Conservation (phyloP, 371 early-diverging fungal species). For the Fennellomyces sp. region DNA sequence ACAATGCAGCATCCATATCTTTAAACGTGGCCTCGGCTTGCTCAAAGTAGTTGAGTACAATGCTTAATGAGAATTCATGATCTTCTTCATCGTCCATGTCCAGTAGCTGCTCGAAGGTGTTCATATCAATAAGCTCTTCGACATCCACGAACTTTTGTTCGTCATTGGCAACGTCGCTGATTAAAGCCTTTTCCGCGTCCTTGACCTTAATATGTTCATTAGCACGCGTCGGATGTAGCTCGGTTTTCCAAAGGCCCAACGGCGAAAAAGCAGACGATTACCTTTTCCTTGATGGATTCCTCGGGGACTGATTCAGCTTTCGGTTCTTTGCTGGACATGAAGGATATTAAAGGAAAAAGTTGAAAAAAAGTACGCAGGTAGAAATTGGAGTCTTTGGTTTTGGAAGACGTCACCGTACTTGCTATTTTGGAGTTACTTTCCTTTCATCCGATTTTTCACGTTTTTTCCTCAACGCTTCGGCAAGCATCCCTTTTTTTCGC, state of each 20-base stretch:
- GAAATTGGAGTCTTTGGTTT: too few species aligned
- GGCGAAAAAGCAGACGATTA: not conserved
- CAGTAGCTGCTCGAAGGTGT: constrained; percentile 76
- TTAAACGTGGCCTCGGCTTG: constrained; percentile 75
- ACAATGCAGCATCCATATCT: constrained; percentile 72
- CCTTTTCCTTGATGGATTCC: not conserved
- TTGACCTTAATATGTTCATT: too few species aligned
- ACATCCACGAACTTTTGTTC: constrained; percentile 17
- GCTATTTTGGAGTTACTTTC: too few species aligned
- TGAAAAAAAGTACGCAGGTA: too few species aligned
- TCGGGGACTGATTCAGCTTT: not conserved
- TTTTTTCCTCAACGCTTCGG: too few species aligned
- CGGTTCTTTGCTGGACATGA: not conserved
- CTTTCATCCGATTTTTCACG: too few species aligned
- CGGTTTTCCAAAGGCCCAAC: too few species aligned
- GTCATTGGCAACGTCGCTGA: not conserved
- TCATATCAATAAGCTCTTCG: constrained; percentile 72
- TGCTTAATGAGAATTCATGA: constrained; percentile 70
- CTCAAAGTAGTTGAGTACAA: constrained; percentile 76
- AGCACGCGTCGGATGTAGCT: too few species aligned
- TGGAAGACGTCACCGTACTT: too few species aligned
- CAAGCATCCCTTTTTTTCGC: too few species aligned
- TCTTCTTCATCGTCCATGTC: constrained; percentile 87
- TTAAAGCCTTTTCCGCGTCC: not conserved
- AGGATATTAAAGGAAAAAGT: too few species aligned